Base-by-base conservation (phyloP, 2,329 filamentous ascomycete genomes). In the Aspergillus pseudonomiae region DNA sequence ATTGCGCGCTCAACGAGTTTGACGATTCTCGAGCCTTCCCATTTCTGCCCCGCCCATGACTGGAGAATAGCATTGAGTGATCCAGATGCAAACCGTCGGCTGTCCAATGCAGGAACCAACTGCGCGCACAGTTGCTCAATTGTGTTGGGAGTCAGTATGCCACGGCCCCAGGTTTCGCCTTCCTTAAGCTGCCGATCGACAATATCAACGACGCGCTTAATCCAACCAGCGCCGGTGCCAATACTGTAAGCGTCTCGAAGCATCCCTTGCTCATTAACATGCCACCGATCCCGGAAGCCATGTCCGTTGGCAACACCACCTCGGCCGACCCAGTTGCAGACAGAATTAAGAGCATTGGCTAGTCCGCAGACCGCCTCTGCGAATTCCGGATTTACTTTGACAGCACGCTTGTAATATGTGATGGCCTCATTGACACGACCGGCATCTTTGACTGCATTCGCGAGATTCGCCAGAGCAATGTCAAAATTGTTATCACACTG, bases 401-500 rank as follows among this genome's bases (percentile, higher is more conserved):
- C 94, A 45, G 95, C 95, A 67, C 94, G 88, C 72, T 88, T 92
- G 81, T 99, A 99, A 76, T 96, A 98, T 30, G 83, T 81, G 64
- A 99, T 98, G 1, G 95, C 95, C 75, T 99, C 95, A 62, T 89
- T 91, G 68, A 98, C 92, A 50, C 92, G 88, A 2, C 95, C 95
- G 70, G 96, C 93, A 76, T 99, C 95, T 77, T 99, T 99, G 68
- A 99, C 94, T 10, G 95, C 95, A 76, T 99, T 99, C 61, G 95
- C 95, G 26, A 99, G 84, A 73, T 99, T 99, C 4, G 95, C 96
- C 61, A 99, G 82, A 39, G 95, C 95, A 73, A 99, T 99, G 73
- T 99, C 95, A 73, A 99, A 99, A 28, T 89, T 92, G n/a, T 89
- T 88, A 77, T 99, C 95, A 74, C 94, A 98, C 3, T 87, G 85